A percentile compares a stretch with the other conserved stretches of the same genome.
Conservation (phyloP, 2,329 filamentous ascomycete species). For the Curvularia lunata region DNA sequence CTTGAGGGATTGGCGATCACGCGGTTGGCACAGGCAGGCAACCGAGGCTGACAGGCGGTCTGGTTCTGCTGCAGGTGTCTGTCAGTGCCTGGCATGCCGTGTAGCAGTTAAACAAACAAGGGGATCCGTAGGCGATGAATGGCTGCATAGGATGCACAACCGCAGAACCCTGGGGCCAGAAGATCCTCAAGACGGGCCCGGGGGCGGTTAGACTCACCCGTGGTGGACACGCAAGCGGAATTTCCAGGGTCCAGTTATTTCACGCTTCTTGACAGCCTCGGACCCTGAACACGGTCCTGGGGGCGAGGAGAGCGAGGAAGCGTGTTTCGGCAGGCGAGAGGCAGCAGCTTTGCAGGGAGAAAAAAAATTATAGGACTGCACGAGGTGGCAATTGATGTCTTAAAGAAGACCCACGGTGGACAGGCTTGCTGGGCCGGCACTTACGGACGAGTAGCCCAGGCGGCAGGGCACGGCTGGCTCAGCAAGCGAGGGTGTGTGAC, state of each 20-base stretch:
- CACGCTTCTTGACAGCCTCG: slow-evolving; percentile 5
- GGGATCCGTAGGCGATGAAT: slow-evolving; percentile 14
- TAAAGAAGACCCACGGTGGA: slow-evolving; percentile 21
- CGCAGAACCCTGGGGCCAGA: slow-evolving; percentile 26
- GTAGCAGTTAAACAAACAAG: slow-evolving; percentile 13
- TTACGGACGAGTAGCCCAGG: slow-evolving; percentile 18
- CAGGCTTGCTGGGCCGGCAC: slow-evolving; percentile 22
- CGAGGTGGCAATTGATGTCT: slow-evolving; percentile 13
- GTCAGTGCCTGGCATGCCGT: slow-evolving; percentile 23
- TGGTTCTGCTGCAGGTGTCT: slow-evolving; percentile 7
- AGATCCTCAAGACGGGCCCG: slow-evolving; percentile 17
- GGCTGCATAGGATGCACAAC: slow-evolving; percentile 22
- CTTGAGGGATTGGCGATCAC: slow-evolving; percentile 2
- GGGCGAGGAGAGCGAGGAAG: background rate
- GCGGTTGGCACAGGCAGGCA: slow-evolving; percentile 7
- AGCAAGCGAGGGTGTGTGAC: slow-evolving; percentile 22
- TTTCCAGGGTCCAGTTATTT: slow-evolving; percentile 12
- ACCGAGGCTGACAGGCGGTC: background rate
- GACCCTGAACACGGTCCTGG: slow-evolving; percentile 5
- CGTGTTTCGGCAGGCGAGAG: background rate
- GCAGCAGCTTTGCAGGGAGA: background rate
- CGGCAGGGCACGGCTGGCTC: slow-evolving; percentile 25
- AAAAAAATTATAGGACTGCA: slow-evolving; percentile 12
- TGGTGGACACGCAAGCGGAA: slow-evolving; percentile 13
- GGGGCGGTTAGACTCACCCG: slow-evolving; percentile 25